phyloP scores from a whole-genome alignment of 441 rosid genomes.

The Syzygium syzygioides region DNA sequence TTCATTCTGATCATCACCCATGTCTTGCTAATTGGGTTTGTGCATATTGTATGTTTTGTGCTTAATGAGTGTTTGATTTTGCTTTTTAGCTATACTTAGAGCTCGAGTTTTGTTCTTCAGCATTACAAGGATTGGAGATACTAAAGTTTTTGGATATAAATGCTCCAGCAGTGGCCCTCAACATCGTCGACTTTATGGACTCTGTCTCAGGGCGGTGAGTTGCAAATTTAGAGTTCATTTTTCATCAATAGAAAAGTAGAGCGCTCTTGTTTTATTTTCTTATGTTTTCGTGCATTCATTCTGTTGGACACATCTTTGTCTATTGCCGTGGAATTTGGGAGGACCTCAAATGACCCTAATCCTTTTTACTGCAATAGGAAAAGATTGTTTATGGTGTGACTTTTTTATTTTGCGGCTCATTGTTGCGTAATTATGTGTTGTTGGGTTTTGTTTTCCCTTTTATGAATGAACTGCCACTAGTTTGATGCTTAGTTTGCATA shows the following conservation, averaged over 20 bases:
- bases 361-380: not conserved
- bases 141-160: not conserved
- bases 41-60: not conserved
- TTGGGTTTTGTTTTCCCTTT: not conserved
- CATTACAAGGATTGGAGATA: not conserved
- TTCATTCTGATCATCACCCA: not conserved
- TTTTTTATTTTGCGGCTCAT: not conserved
- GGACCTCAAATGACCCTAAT: not conserved
- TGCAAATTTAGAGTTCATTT: not conserved
- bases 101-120: not conserved
- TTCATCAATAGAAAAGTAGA: not conserved
- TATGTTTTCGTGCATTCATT: not conserved
- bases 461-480: not conserved
- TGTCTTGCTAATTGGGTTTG: not conserved
- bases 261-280: not conserved
- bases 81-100: not conserved
- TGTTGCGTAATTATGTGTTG: not conserved
- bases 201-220: not conserved
- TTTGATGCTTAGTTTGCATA: not conserved
- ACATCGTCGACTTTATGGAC: not conserved
- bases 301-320: not conserved
- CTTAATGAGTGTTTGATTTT: not conserved
- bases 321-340: not conserved
- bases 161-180: not conserved
- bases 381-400: not conserved